Percentiles rank a stretch among this genome's conserved stretches.
Conservation (phyloP, 2,329 filamentous ascomycete species). For the Pyrenochaeta sp. region DNA sequence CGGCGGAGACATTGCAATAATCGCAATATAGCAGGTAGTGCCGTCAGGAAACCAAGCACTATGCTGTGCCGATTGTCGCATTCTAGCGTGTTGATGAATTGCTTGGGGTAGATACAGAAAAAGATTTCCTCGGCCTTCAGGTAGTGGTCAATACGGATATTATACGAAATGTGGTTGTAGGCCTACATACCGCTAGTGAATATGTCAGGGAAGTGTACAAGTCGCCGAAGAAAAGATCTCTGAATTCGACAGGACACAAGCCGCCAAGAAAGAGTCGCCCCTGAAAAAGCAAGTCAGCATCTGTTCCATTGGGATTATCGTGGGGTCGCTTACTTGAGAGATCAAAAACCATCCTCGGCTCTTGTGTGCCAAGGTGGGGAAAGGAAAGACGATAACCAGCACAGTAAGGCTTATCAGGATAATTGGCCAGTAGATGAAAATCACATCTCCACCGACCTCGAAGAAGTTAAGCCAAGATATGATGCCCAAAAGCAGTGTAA, state of each 20-base stretch:
- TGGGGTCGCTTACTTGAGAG: slow-evolving; percentile 70
- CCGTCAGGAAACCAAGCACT: slow-evolving; percentile 80
- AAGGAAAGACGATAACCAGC: slow-evolving; percentile 75
- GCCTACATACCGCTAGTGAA: slow-evolving; percentile 72
- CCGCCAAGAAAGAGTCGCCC: slow-evolving; percentile 86
- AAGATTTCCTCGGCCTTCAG: slow-evolving; percentile 80
- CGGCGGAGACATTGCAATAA: slow-evolving; percentile 86
- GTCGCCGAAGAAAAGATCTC: slow-evolving; percentile 93
- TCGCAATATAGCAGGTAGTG: slow-evolving; percentile 85
- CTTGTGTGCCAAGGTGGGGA: slow-evolving; percentile 73
- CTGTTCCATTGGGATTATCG: not conserved
- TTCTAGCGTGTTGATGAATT: slow-evolving; percentile 73
- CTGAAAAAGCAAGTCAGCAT: slow-evolving; percentile 55
- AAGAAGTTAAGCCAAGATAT: slow-evolving; percentile 69
- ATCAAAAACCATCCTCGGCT: slow-evolving; percentile 84
- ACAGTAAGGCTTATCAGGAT: slow-evolving; percentile 75
- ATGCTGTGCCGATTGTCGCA: slow-evolving; percentile 87
- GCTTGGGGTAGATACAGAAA: slow-evolving; percentile 84
- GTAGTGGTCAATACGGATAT: not conserved
- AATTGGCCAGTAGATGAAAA: slow-evolving; percentile 86
- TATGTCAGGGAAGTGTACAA: slow-evolving; percentile 95
- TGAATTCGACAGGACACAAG: slow-evolving; percentile 88
- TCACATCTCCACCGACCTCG: slow-evolving; percentile 65
- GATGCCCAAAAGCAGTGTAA: too few species aligned
- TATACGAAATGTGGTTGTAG: not conserved